Conservation (phyloP, 768 basidiomycete genomes). For the Boletales sp. region DNA sequence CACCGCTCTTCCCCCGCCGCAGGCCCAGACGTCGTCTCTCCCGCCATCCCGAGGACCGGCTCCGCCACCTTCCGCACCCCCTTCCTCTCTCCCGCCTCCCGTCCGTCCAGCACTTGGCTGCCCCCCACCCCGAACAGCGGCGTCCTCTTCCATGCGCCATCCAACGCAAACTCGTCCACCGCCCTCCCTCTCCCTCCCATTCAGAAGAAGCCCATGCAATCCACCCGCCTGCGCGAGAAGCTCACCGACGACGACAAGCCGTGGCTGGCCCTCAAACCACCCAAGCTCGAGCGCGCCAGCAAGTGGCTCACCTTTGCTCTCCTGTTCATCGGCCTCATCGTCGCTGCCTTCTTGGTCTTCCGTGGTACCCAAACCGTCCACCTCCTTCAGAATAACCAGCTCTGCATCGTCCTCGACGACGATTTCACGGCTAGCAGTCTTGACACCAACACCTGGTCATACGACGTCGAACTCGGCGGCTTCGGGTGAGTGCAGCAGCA, state of each 20-base stretch:
- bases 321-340: conserved; percentile 39
- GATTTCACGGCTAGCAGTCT: conserved; percentile 40
- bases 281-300: conserved; percentile 29
- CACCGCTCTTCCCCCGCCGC: conserved; percentile 30
- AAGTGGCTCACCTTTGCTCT: conserved; percentile 47
- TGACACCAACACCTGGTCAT: conserved; percentile 43
- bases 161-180: conserved; percentile 25
- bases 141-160: conserved; percentile 24
- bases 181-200: conserved; percentile 42
- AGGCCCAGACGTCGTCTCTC: conserved; percentile 12
- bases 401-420: conserved; percentile 49
- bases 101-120: conserved; percentile 61
- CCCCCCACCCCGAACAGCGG: conserved; percentile 44
- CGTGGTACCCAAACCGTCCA: conserved; percentile 40
- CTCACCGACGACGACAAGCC: conserved; percentile 48
- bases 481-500: conserved; percentile 35
- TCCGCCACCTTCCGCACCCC: conserved; percentile 58
- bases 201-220: conserved; percentile 33
- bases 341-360: conserved; percentile 44
- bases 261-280: conserved; percentile 39
- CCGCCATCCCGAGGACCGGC: conserved; percentile 36
- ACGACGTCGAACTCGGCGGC: conserved; percentile 52
- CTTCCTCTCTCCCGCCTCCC: conserved; percentile 66
- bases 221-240: conserved; percentile 50
- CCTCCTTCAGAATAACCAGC: conserved; percentile 31